Evolutionary conservation across 768 basidiomycete species (phyloP).

Genomic region (Tricholoma saponaceum): DNA sequence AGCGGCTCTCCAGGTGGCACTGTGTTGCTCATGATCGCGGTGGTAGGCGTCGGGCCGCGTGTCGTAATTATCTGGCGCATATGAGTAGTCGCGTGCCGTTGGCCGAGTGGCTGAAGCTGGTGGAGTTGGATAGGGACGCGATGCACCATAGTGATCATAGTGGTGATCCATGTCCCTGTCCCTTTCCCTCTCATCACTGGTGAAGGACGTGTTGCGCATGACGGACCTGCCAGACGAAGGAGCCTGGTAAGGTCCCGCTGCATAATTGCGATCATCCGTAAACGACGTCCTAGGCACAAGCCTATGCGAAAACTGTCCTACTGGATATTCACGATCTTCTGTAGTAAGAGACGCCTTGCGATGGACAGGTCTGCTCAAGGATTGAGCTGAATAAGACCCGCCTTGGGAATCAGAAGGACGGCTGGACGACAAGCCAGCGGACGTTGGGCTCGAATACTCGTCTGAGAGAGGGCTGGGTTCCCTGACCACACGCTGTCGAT

Average conservation of each 20-base stretch:
- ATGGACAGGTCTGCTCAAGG: slow-evolving; percentile 4
- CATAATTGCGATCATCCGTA: not conserved
- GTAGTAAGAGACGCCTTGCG: slow-evolving; percentile 14
- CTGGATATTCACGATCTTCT: slow-evolving; percentile 13
- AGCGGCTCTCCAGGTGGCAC: slow-evolving; percentile 16
- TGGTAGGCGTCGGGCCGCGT: slow-evolving; percentile 3
- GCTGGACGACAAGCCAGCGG: not conserved
- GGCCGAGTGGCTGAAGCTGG: slow-evolving; percentile 13
- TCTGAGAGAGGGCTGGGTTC: slow-evolving; percentile 10
- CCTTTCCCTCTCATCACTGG: slow-evolving; percentile 14
- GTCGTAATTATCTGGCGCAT: slow-evolving; percentile 1
- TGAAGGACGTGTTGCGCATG: slow-evolving; percentile 23
- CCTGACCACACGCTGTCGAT: slow-evolving; percentile 16
- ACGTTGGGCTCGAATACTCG: slow-evolving; percentile 5
- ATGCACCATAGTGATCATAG: slow-evolving; percentile 6
- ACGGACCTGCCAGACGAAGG: slow-evolving; percentile 16
- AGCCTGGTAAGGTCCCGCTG: slow-evolving; percentile 4
- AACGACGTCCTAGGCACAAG: not conserved
- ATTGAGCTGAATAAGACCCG: not conserved
- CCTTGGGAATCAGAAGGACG: not conserved
- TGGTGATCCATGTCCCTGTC: slow-evolving; percentile 4
- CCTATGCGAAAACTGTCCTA: not conserved
- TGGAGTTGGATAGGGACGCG: slow-evolving; percentile 16
- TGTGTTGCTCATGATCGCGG: slow-evolving; percentile 9
- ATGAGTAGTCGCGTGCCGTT: slow-evolving; percentile 12